Evolutionary conservation across 805 yeast species (phyloP), one percentile per base, ranked within the genome.

Genomic region (Lachancea lanzarotensis): DNA sequence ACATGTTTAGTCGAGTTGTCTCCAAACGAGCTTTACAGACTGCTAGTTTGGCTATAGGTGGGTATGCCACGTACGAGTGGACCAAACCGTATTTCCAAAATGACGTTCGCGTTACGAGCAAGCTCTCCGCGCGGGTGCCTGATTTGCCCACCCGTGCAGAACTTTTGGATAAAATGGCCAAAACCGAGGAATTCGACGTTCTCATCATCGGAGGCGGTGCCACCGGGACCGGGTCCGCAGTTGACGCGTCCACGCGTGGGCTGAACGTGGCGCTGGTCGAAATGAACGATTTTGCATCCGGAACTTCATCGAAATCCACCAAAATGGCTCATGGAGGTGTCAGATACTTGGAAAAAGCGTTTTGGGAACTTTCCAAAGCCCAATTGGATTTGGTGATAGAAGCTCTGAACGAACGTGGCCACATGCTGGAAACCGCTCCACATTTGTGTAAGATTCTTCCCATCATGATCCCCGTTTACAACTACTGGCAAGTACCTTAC

Each of bases 281-380:
- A 67, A 83, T 83, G 61, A 80, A 79, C 52, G 98, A 90, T 70
- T 90, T 84, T 61, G 95, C 96, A 7, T 75, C 88, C 9, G 96
- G 96, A 35, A 91, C 97, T 13, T 84, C 95, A 8, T 88, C 96
- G 30, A 85, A 89, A 59, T 85, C 95, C 13, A 90, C 98, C 40
- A 90, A 90, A 70, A 85, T 90, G 81, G 96, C 95, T 36, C 98
- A 90, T 63, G 98, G 98, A 53, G 98, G 98, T 64, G 96, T 90
- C 35, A 75, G 98, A 59, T 90, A 90, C 66, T 75, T 90, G 59
- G 98, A 90, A 65, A 90, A 90, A 71, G 97, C 97, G 33, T 79
- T 90, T 57, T 88, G 88, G 78, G 89, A 88, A 69, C 74, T 90
- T 42, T 89, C 95, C 46, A 88, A 86, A 66, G 91, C 82, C 49